These are phyloP conservation scores for Knufia fluminis DNA, from an alignment of 2,329 filamentous ascomycete genomes.

Conservation along the genomic window DNA sequence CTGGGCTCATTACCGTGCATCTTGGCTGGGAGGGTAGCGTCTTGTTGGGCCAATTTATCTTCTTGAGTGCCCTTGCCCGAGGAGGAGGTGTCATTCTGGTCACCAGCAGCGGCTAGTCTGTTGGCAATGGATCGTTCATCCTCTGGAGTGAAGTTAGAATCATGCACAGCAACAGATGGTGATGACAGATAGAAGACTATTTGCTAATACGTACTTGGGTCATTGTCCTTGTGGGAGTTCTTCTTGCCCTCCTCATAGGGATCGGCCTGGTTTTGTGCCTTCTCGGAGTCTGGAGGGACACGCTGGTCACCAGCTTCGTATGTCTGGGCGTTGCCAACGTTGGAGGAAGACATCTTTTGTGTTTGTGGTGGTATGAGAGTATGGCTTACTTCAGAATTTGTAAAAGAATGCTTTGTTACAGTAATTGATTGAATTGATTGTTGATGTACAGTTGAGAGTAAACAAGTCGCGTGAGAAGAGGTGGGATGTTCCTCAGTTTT, in stretches of 20 bases:
- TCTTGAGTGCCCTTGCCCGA: slow-evolving; percentile 17
- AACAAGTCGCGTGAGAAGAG: not conserved
- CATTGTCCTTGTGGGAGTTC: slow-evolving; percentile 58
- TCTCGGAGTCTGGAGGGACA: slow-evolving; percentile 47
- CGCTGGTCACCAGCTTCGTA: slow-evolving; percentile 74
- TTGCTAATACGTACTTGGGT: slow-evolving; percentile 52
- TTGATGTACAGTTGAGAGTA: not conserved
- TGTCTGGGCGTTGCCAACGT: slow-evolving; percentile 55
- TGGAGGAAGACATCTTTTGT: slow-evolving; percentile 50
- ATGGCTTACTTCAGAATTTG: not conserved
- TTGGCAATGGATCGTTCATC: slow-evolving; percentile 39
- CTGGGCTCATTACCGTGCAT: slow-evolving; percentile 40
- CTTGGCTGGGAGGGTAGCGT: slow-evolving; percentile 34
- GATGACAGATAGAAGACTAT: not conserved
- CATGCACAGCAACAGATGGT: not conserved
- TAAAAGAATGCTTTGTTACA: not conserved
- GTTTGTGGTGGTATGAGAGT: not conserved
- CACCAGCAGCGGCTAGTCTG: slow-evolving; percentile 29
- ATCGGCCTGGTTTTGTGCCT: slow-evolving; percentile 38
- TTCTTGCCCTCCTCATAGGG: slow-evolving; percentile 64
- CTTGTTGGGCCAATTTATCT: slow-evolving; percentile 26
- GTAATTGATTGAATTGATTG: not conserved
- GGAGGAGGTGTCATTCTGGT: slow-evolving; percentile 16
- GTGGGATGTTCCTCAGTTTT: not conserved
- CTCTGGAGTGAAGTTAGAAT: slow-evolving; percentile 24